Base-by-base conservation (phyloP, 176 grass and related monocot species). In the Puccinellia tenuiflora region DNA sequence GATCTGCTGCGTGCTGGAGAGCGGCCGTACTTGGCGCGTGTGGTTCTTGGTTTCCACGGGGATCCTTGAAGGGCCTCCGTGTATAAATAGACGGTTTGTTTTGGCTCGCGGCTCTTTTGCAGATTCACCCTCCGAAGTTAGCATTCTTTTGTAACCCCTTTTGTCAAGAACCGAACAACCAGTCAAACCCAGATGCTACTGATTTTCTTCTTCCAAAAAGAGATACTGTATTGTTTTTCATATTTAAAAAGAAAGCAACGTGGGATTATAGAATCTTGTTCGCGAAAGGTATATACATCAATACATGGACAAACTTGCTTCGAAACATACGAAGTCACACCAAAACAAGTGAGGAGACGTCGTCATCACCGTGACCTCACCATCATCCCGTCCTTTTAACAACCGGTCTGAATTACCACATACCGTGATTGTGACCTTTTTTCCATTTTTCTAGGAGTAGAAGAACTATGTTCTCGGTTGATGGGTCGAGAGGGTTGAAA, bases 61-160 rank as follows among this genome's bases (percentile, higher is more conserved):
- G 79, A 81, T 72, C 33, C 18, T 30, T 37, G 65, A 40, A 22
- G 26, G 10, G 25, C 18, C 69, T 61, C 45, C 60, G 68, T 61
- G 85, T 87, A 81, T 75, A 83, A 84, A 78, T 60, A 25, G 56
- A 64, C n/a, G 9, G 50, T 50, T 65, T 46, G 72, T 8, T 29
- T 34, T 64, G 61, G 61, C n/a, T 35, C 47, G 8, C 10, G 21
- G 24, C 6, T 30, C 1, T 35, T 68, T 91, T 85, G 65, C 76
- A 43, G 51, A 95, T 92, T 38, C 86, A 18, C 16, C 81, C 86
- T 35, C 37, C 0, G 11, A 13, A 64, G 0, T 1, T 63, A 0
- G 0, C 1, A 0, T 1, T 61, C 21, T 78, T 83, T 0, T 14
- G 1, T 3, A n/a, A n/a, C 45, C 17, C 45, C 30, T 6, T 63